Evolutionary conservation across 2,329 filamentous ascomycete genomes (phyloP).

Genomic region (Chrysosporium queenslandicum): DNA sequence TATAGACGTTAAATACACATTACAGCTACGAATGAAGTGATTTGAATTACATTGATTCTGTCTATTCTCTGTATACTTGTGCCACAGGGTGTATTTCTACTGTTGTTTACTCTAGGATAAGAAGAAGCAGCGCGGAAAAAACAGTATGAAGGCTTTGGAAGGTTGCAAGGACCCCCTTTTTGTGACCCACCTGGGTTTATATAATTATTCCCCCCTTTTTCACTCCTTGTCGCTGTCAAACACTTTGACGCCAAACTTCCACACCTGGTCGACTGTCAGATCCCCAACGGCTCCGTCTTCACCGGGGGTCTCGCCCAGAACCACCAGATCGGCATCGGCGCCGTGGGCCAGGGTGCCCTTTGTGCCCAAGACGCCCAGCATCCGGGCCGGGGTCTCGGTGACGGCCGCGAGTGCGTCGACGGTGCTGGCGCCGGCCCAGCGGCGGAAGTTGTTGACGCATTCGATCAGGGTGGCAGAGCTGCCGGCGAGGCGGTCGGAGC

Average conservation of each 20-base stretch:
- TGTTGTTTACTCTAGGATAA: no score
- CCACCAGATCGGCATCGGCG: slow-evolving; percentile 36
- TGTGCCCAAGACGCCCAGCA: slow-evolving; percentile 31
- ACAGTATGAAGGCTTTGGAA: no score
- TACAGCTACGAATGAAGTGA: no score
- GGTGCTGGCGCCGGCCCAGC: slow-evolving; percentile 33
- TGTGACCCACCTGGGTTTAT: neutral
- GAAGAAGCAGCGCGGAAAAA: no score
- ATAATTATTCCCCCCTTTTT: neutral
- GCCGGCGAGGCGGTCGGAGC: slow-evolving; percentile 68
- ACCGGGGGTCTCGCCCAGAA: slow-evolving; percentile 27
- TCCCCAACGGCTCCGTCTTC: slow-evolving; percentile 23
- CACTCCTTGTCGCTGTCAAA: slow-evolving; percentile 28
- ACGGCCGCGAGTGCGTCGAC: slow-evolving; percentile 34
- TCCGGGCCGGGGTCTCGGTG: slow-evolving; percentile 32
- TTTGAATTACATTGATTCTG: no score
- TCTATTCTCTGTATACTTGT: no score
- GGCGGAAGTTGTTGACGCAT: slow-evolving; percentile 37
- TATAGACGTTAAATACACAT: no score
- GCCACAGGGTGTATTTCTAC: no score
- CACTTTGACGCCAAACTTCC: slow-evolving; percentile 36
- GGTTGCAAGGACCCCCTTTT: no score
- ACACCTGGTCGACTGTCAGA: slow-evolving; percentile 35
- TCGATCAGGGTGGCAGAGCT: slow-evolving; percentile 42
- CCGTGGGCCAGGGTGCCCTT: slow-evolving; percentile 34